A percentile compares a stretch with the other conserved stretches of the same genome.
These are phyloP conservation scores for Gomphus bonarii DNA, from an alignment of 1,284 basidiomycete species.

Conservation along the genomic window DNA sequence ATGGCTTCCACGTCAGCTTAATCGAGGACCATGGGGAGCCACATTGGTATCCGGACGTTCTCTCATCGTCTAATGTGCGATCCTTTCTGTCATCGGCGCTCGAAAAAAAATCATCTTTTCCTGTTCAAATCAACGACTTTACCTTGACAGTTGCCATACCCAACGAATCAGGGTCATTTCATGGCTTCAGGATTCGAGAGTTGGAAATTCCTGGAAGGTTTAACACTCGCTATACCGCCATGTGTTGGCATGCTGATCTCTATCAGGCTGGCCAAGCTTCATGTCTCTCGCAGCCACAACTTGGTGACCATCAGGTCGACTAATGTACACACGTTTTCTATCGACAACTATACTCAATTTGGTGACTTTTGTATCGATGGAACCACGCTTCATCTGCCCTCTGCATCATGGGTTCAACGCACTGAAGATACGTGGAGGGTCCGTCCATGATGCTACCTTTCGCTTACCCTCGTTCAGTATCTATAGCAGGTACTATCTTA, in stretches of 20 bases:
- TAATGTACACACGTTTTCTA: slow-evolving; percentile 10
- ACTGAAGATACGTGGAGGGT: slow-evolving; percentile 6
- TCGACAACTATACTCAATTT: slow-evolving; percentile 22
- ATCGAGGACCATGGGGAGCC: slow-evolving; percentile 50
- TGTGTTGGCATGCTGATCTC: background rate
- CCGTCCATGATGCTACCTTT: slow-evolving; percentile 4
- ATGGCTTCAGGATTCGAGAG: slow-evolving; percentile 52
- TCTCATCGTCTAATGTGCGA: slow-evolving; percentile 45
- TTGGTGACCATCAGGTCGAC: slow-evolving; percentile 25
- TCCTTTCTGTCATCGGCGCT: slow-evolving; percentile 38
- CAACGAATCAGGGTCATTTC: slow-evolving; percentile 49
- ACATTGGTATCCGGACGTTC: slow-evolving; percentile 62
- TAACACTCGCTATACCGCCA: slow-evolving; percentile 11
- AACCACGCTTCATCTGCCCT: slow-evolving; percentile 5
- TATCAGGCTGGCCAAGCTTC: slow-evolving; percentile 25
- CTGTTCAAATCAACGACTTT: slow-evolving; percentile 27
- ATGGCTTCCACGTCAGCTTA: slow-evolving; percentile 29
- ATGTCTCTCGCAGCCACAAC: slow-evolving; percentile 17
- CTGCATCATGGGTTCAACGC: slow-evolving; percentile 1
- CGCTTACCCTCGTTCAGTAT: background rate
- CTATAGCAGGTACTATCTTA: background rate
- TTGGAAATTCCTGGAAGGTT: slow-evolving; percentile 53
- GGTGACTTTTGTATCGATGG: slow-evolving; percentile 26
- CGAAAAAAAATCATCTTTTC: slow-evolving; percentile 12
- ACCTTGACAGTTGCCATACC: slow-evolving; percentile 61